Conservation (phyloP, 106 monocot species). For the Dendrobium catenatum region DNA sequence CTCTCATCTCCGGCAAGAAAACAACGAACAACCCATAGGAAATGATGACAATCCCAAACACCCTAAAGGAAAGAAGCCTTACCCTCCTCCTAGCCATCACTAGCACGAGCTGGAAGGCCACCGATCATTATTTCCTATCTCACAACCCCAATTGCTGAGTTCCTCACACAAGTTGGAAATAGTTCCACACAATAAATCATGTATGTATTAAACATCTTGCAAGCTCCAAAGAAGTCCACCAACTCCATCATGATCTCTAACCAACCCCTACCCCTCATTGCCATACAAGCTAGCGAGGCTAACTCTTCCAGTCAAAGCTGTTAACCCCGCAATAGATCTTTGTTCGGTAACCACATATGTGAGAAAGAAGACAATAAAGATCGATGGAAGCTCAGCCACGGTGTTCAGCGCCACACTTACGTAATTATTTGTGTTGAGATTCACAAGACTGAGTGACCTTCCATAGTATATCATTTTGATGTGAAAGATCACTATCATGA, state of each 20-base stretch:
- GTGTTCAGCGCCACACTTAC: slow-evolving; percentile 64
- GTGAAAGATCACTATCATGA: slow-evolving; percentile 51
- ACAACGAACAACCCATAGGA: slow-evolving; percentile 18
- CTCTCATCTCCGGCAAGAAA: neutral
- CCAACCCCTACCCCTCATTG: slow-evolving; percentile 26
- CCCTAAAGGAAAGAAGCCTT: neutral
- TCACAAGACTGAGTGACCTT: slow-evolving; percentile 32
- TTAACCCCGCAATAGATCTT: slow-evolving; percentile 32
- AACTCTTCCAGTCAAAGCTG: slow-evolving; percentile 28
- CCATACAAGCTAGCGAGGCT: slow-evolving; percentile 32
- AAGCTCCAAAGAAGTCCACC: slow-evolving; percentile 67
- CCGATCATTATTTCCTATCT: slow-evolving; percentile 69
- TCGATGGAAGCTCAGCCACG: slow-evolving; percentile 57
- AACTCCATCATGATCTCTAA: slow-evolving; percentile 42
- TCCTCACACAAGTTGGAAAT: slow-evolving; percentile 32
- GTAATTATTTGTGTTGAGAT: slow-evolving; percentile 68
- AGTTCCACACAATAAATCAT: slow-evolving; percentile 64
- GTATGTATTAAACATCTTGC: slow-evolving; percentile 28
- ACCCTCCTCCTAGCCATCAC: slow-evolving; percentile 53
- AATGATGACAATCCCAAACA: slow-evolving; percentile 17
- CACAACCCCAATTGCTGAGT: slow-evolving; percentile 62
- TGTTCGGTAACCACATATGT: slow-evolving; percentile 30
- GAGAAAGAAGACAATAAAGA: slow-evolving; percentile 18
- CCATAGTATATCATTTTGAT: slow-evolving; percentile 66
- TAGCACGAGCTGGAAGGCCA: slow-evolving; percentile 58